Evolutionary conservation across 1,139 yeast species (phyloP), one percentile per base, ranked within the genome.

Genomic region (Suhomyces anneliseae): DNA sequence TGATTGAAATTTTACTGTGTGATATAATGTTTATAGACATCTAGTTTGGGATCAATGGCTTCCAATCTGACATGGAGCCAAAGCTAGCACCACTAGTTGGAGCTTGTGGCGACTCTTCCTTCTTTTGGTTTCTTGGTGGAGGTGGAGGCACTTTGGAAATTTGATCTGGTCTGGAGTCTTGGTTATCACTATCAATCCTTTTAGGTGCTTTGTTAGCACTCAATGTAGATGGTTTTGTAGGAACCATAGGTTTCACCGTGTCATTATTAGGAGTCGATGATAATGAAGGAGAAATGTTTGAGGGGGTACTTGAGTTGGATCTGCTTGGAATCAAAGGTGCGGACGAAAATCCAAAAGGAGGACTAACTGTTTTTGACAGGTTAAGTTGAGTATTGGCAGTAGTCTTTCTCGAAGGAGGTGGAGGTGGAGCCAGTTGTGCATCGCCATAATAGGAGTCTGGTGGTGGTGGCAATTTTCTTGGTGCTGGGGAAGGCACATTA

Each of bases 41-140:
- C 55, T 62, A 79, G 53, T 77, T 78, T 1, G 85, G 85, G 6
- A 76, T 72, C 43, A 81, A 62, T 7, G 85, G 85, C 47, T 76
- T 75, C 85, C 85, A 81, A 38, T 80, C 80, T 19, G 78, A 69
- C 77, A 80, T 67, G 5, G 50, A 44, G 7, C 47, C 45, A 11
- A 38, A n/a, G 29, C 15, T 37, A 10, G 40, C 4, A 29, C 32
- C n/a, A 29, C 4, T 29, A 11, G 11, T 29, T 9, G n/a, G 4
- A 29, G 32, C 1, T 9, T 9, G 9, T 9, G 4, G n/a, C 2
- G 7, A 29, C 11, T 29, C n/a, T 29, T 9, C 32, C 4, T 29
- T 9, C 29, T 27, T 40, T 8, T 12, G 31, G 11, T 24, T 39
- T 32, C 52, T 52, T 11, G 53, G 59, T 51, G 48, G 57, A 15